Evolutionary conservation across 2,329 filamentous ascomycete genomes (phyloP).

Genomic region (Hypoxylon sp.): DNA sequence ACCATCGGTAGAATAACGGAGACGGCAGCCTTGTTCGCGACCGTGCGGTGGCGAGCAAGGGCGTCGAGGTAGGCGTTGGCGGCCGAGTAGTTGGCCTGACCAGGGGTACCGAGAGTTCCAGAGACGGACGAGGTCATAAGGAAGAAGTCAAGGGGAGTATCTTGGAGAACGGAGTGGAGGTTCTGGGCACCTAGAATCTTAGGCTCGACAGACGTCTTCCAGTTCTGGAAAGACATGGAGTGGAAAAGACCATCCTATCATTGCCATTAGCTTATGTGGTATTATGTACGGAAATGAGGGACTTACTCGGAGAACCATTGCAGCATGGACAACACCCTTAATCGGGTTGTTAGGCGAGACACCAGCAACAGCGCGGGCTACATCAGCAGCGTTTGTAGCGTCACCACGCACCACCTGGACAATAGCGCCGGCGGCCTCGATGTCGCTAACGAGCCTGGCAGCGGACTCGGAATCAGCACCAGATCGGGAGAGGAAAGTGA

Average conservation of each 20-base stretch:
- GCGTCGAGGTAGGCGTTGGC: conserved; percentile 42
- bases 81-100: conserved; percentile 42
- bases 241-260: conserved; percentile 38
- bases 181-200: conserved; percentile 37
- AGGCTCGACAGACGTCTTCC: conserved; percentile 28
- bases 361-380: conserved; percentile 18
- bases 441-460: conserved; percentile 26
- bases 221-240: conserved; percentile 24
- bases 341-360: conserved; percentile 33
- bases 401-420: conserved; percentile 32
- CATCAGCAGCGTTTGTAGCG: conserved; percentile 22
- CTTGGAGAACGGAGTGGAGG: conserved; percentile 33
- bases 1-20: conserved; percentile 41
- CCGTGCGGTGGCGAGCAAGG: conserved; percentile 35
- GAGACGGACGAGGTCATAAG: conserved; percentile 46
- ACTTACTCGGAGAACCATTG: conserved; percentile 43
- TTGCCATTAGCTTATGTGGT: conserved; percentile 7
- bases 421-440: conserved; percentile 26
- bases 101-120: conserved; percentile 36
- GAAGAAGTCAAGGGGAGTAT: conserved; percentile 41
- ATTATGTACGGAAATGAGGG: background rate
- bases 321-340: conserved; percentile 45
- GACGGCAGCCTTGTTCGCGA: conserved; percentile 8
- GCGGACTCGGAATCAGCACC: conserved; percentile 47
- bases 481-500: conserved; percentile 52